Conservation (phyloP, 2,329 filamentous ascomycete genomes). For the Ascochyta clinopodiicola region DNA sequence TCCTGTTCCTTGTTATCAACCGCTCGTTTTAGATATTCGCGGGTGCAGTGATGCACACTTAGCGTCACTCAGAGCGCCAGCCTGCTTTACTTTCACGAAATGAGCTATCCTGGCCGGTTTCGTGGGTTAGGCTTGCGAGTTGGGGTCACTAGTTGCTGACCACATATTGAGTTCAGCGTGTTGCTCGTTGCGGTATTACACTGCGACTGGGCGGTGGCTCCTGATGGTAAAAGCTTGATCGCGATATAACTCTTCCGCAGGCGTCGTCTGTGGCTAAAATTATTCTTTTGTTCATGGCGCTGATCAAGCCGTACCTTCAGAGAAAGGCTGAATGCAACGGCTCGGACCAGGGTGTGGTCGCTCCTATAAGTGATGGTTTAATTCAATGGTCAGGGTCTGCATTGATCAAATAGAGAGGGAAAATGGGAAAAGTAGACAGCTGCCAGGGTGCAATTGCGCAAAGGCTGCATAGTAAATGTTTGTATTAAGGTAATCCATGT, state of each 20-base stretch:
- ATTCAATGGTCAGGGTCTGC: not conserved
- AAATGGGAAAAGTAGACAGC: too few relatives aligned
- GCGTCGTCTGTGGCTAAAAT: too few relatives aligned
- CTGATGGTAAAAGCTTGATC: too few relatives aligned
- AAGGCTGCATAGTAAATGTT: not conserved
- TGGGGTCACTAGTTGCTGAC: not conserved
- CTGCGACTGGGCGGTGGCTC: too few relatives aligned
- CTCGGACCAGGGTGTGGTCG: not conserved
- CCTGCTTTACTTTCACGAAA: not conserved
- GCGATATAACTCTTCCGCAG: too few relatives aligned
- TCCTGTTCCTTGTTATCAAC: not conserved
- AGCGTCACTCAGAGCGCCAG: not conserved
- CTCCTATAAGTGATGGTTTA: not conserved
- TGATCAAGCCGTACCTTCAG: not conserved
- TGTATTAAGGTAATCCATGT: not conserved
- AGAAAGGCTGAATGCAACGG: not conserved
- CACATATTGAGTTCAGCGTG: too few relatives aligned
- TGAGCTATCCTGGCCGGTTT: not conserved
- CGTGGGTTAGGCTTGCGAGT: conserved; percentile 3
- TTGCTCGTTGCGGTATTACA: too few relatives aligned
- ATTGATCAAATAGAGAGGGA: too few relatives aligned
- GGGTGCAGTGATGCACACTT: not conserved
- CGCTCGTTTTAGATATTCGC: not conserved
- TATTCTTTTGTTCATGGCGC: not conserved
- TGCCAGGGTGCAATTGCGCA: not conserved